Evolutionary conservation across 2,329 filamentous ascomycete species (phyloP).

Genomic region (Penicillium sp.): DNA sequence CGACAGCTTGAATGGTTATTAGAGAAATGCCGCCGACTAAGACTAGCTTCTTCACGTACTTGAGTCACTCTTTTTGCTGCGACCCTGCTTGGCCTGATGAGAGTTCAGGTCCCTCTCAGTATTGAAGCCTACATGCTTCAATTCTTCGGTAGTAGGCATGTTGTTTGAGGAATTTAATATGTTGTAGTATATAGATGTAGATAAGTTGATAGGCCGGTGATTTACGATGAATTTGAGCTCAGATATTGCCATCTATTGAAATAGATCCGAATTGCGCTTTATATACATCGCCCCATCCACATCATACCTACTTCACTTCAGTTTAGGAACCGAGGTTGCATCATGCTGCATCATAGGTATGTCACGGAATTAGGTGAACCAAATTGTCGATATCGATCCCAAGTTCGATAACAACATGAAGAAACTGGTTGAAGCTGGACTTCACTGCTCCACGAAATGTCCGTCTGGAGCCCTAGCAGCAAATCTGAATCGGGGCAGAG

Average conservation of each 20-base stretch:
- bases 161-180: neutral
- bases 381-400: neutral
- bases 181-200: neutral
- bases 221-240: neutral
- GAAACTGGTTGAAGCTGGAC: constrained; percentile 10
- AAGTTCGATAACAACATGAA: constrained; percentile 4
- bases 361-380: constrained; percentile 14
- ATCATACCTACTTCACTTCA: neutral
- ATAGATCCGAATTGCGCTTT: neutral
- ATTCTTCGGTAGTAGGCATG: constrained; percentile 22
- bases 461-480: constrained; percentile 19
- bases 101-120: constrained; percentile 37
- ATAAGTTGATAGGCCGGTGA: neutral
- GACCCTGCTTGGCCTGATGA: constrained; percentile 34
- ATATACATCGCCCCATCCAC: constrained; percentile 1
- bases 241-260: neutral
- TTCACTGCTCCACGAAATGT: constrained; percentile 16
- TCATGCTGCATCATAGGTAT: constrained; percentile 32
- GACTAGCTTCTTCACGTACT: constrained; percentile 22
- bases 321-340: constrained; percentile 15
- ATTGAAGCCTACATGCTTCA: constrained; percentile 22
- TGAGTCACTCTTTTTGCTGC: constrained; percentile 33
- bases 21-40: neutral
- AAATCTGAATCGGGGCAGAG: constrained; percentile 9
- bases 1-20: constrained; percentile 22